Evolutionary conservation across 495 filamentous ascomycete genomes (phyloP).

Genomic region (Aspergillus incahuasiensis): DNA sequence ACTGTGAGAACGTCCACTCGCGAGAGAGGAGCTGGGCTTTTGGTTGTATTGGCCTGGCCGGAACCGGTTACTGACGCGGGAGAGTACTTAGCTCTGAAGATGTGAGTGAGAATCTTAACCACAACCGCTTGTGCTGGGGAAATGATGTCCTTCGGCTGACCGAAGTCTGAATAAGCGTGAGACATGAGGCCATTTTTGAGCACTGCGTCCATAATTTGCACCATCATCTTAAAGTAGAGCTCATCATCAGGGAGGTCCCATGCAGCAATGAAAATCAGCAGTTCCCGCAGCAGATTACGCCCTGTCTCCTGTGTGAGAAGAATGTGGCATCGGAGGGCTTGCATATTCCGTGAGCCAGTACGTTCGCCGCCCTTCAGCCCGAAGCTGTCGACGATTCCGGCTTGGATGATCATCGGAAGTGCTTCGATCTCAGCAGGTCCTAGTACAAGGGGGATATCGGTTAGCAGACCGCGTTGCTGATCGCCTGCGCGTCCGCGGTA

Average conservation of each 20-base stretch:
- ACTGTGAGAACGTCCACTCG: conserved; percentile 65
- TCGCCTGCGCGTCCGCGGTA: conserved; percentile 78
- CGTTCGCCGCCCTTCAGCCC: conserved; percentile 43
- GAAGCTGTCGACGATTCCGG: conserved; percentile 65
- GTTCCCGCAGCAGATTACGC: conserved; percentile 78
- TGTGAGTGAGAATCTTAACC: conserved; percentile 80
- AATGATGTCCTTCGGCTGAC: conserved; percentile 91
- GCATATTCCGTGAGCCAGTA: conserved; percentile 70
- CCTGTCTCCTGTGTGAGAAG: conserved; percentile 82
- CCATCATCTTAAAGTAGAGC: conserved; percentile 90
- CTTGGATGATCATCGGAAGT: conserved; percentile 90
- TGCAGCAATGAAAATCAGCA: conserved; percentile 91
- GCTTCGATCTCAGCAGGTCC: conserved; percentile 92
- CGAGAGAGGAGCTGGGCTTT: conserved; percentile 32
- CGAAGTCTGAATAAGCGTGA: conserved; percentile 82
- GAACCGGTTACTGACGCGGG: conserved; percentile 46
- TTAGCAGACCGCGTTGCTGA: conserved; percentile 79
- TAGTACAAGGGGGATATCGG: conserved; percentile 89
- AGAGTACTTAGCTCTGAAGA: conserved; percentile 70
- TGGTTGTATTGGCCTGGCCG: conserved; percentile 31
- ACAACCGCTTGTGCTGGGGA: conserved; percentile 91
- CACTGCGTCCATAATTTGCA: conserved; percentile 89
- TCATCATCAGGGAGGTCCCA: conserved; percentile 92
- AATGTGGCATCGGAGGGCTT: conserved; percentile 81
- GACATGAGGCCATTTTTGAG: conserved; percentile 83